Evolutionary conservation across 2,329 filamentous ascomycete species (phyloP), one percentile per base, ranked within the genome.

Genomic region (Didymella sp.): DNA sequence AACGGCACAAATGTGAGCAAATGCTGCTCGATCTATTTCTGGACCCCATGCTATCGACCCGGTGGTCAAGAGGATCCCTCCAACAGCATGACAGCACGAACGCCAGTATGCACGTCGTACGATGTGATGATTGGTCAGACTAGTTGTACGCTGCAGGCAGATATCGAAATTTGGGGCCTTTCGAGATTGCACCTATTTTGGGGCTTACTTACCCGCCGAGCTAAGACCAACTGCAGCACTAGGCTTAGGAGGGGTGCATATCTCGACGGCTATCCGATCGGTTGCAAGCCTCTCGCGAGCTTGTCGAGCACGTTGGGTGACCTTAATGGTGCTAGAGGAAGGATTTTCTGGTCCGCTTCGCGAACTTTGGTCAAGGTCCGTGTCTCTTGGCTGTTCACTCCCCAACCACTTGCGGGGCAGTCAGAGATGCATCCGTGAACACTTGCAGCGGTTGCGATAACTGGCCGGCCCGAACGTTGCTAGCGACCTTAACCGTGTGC

Each of bases 11-110:
- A 74, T 72, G 59, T 68, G 64, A 72, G 68, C 69, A 73, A 74
- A 81, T 78, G 72, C 70, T 59, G 61, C 67, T 70, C 64, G 64
- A 76, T 79, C 80, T 82, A 82, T 81, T 80, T 76, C 79, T 80
- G 77, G 80, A 77, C 59, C 49, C 42, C 49, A 48, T 66, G 57
- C 62, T 61, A 62, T 62, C 54, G 62, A 55, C 66, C 61, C 63
- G 64, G 61, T 61, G 70, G 69, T 64, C 64, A 59, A 56, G 30
- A 62, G 57, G 38, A 56, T 54, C 60, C 64, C 55, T 65, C 70
- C 66, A 72, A 71, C 73, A 53, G 63, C 59, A 66, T 57, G 56
- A 59, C 62, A 51, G 60, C 66, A 64, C 56, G 68, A 67, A 68
- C 62, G 61, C 67, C 66, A 67, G 28, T 49, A 46, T 69, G 68